Evolutionary conservation across 2,329 filamentous ascomycete genomes (phyloP), one percentile per base, ranked within the genome.

Genomic region (Sclerotinia trifoliorum): DNA sequence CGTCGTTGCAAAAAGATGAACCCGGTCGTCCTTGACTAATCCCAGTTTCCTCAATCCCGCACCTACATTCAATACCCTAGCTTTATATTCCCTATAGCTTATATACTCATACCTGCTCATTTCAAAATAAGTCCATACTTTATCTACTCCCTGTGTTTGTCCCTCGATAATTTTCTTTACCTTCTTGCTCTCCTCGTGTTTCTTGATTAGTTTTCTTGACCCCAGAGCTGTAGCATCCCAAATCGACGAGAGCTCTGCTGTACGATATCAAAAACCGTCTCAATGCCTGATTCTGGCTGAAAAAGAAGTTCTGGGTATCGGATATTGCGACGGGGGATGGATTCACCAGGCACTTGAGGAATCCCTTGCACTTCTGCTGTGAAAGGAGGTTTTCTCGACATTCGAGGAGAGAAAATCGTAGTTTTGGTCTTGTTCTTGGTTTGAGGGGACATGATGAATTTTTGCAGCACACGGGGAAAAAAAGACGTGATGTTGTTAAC

Each of bases 111-210:
- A 96, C 64, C 83, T 83, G 77, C 90, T 90, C 75, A 94, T 87
- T 82, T 96, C 92, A 78, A 92, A 95, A 80, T 91, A 96, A 68
- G 89, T 90, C 92, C 92, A 96, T 77, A 92, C 85, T 87, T 96
- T 96, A 78, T 94, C 90, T 39, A 94, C 86, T 80, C 93, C 86
- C 75, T 86, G 82, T 83, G 94, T 90, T 76, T 89, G 85, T 72
- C 92, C 92, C 78, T 95, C 91, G 56, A 96, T 82, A 68, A 93
- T 84, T 84, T 94, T 95, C 86, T 94, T 95, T 78, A 96, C 82
- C 84, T 93, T 94, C 84, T 94, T 96, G 75, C 87, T 91, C 81
- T 96, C 92, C 74, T 89, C 85, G 79, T 95, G 92, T 48, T 88
- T 90, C 79, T 90, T 86, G 79, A 96, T 81, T 70, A 95, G 84